Evolutionary conservation across 805 yeast genomes (phyloP).

Genomic region (Yamadazyma olivae): DNA sequence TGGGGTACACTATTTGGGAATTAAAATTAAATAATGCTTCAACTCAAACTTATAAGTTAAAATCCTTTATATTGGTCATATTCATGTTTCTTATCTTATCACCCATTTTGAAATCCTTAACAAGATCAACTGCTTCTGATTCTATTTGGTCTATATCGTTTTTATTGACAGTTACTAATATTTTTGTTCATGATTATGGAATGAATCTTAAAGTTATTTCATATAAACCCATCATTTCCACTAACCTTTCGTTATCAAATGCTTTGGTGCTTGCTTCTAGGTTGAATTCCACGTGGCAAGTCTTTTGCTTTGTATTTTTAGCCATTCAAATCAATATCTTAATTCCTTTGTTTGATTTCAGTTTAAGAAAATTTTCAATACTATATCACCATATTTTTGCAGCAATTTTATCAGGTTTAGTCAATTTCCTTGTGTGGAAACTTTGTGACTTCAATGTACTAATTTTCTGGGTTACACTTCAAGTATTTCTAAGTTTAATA

Average conservation of each 20-base stretch:
- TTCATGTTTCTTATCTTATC: slow-evolving; percentile 74
- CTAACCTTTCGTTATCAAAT: slow-evolving; percentile 79
- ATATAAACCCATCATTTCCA: slow-evolving; percentile 60
- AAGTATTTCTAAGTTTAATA: slow-evolving; percentile 46
- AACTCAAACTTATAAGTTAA: slow-evolving; percentile 25
- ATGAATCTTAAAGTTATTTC: slow-evolving; percentile 33
- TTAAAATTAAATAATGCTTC: slow-evolving; percentile 6
- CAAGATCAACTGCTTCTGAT: slow-evolving; percentile 87
- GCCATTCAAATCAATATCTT: slow-evolving; percentile 69
- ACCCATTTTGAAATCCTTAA: slow-evolving; percentile 85
- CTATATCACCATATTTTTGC: slow-evolving; percentile 11
- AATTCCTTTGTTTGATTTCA: slow-evolving; percentile 66
- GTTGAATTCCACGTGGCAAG: slow-evolving; percentile 66
- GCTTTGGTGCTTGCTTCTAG: slow-evolving; percentile 92
- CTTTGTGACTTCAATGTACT: slow-evolving; percentile 27
- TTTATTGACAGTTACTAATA: slow-evolving; percentile 70
- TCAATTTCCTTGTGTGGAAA: slow-evolving; percentile 23
- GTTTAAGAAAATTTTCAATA: slow-evolving; percentile 41
- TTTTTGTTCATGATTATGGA: slow-evolving; percentile 67
- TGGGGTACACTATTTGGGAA: slow-evolving; percentile 33
- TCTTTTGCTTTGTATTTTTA: slow-evolving; percentile 78
- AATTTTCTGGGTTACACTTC: slow-evolving; percentile 49
- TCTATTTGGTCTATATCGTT: slow-evolving; percentile 91
- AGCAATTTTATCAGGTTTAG: slow-evolving; percentile 20
- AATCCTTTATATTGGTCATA: slow-evolving; percentile 66